Percentiles rank a stretch among this genome's conserved stretches.
Conservation (phyloP, 352 stramenopile species). For the Phytopythium ostracodes region DNA sequence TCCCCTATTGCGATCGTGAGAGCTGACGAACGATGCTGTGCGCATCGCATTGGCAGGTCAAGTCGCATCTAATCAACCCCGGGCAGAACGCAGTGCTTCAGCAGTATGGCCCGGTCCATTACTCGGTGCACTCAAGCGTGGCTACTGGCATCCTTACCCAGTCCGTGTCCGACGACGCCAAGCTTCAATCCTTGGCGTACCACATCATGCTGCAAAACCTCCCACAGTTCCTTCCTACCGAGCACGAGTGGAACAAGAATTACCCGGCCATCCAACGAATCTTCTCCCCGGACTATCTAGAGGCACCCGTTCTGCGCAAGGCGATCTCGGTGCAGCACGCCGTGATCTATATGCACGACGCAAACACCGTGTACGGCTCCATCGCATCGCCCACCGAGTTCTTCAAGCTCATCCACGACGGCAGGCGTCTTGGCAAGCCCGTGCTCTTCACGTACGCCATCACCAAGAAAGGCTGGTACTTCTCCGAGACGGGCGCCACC, state of each 20-base stretch:
- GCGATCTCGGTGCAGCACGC: slow-evolving; percentile 20
- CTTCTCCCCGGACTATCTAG: slow-evolving; percentile 24
- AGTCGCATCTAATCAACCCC: slow-evolving; percentile 9
- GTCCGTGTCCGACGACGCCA: slow-evolving; percentile 18
- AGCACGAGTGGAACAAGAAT: slow-evolving; percentile 33
- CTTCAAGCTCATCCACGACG: slow-evolving; percentile 23
- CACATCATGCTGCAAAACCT: slow-evolving; percentile 28
- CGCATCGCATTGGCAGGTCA: slow-evolving; percentile 13
- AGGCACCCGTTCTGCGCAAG: slow-evolving; percentile 19
- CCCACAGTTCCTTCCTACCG: slow-evolving; percentile 10
- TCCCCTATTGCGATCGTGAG: not conserved
- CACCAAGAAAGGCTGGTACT: slow-evolving; percentile 27
- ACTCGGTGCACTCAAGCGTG: slow-evolving; percentile 25
- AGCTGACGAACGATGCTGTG: not conserved
- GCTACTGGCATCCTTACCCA: slow-evolving; percentile 20
- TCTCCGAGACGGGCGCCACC: slow-evolving; percentile 26
- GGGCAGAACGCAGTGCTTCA: slow-evolving; percentile 8
- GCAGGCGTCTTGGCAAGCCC: slow-evolving; percentile 18
- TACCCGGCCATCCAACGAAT: slow-evolving; percentile 20
- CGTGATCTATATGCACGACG: slow-evolving; percentile 25
- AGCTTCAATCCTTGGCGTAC: slow-evolving; percentile 19
- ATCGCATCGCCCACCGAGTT: slow-evolving; percentile 17
- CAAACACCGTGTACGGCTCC: slow-evolving; percentile 12
- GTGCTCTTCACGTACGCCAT: slow-evolving; percentile 39
- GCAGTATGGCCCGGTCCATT: slow-evolving; percentile 27